Evolutionary conservation across 1,139 yeast species (phyloP).

Genomic region (Pichia sp.): DNA sequence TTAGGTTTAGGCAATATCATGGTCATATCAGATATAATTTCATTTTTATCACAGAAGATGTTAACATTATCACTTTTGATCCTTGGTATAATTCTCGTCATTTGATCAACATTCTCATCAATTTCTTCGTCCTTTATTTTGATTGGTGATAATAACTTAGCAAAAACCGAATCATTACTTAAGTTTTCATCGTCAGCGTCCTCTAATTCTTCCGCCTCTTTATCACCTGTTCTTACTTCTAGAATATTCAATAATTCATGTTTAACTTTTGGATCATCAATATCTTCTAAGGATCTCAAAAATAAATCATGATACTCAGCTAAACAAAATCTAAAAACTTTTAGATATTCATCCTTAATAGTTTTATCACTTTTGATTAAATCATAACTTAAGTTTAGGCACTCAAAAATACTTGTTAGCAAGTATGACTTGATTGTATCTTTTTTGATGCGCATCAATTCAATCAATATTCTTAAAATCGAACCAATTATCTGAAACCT

Average conservation of each 20-base stretch:
- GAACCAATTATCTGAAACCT: conserved; percentile 19
- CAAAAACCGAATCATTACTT: not conserved
- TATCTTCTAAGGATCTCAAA: conserved; percentile 14
- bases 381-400: conserved; percentile 17
- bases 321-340: conserved; percentile 9
- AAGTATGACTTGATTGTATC: conserved; percentile 16
- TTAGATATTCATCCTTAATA: conserved; percentile 1
- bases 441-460: conserved; percentile 10
- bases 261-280: conserved; percentile 8
- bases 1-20: conserved; percentile 26
- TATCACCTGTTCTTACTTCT: not conserved
- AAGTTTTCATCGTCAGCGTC: conserved; percentile 1
- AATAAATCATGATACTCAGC: conserved; percentile 13
- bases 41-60: not conserved
- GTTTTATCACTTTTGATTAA: conserved; percentile 6
- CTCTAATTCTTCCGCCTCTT: not conserved
- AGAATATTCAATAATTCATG: conserved; percentile 8
- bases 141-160: conserved; percentile 7
- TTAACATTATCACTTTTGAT: conserved; percentile 2
- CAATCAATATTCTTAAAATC: conserved; percentile 16
- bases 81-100: conserved; percentile 23
- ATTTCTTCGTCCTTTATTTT: conserved; percentile 11
- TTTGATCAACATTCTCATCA: conserved; percentile 24
- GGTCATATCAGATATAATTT: conserved; percentile 25
- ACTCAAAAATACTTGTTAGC: conserved; percentile 20